Conservation (phyloP, 2,329 filamentous ascomycete genomes). For the Paraphoma sp. region DNA sequence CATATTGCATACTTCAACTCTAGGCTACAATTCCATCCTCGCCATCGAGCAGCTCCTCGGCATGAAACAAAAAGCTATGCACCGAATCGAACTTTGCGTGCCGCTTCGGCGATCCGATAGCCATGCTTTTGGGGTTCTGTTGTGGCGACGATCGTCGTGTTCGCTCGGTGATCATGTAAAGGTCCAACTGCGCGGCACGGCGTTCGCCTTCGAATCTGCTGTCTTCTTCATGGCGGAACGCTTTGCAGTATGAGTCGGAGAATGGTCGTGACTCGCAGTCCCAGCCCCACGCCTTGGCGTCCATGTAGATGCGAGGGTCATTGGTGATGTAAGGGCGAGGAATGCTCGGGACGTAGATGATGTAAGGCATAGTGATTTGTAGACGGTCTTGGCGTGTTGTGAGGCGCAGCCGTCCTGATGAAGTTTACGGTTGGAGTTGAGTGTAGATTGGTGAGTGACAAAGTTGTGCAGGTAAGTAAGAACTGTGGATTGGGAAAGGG, state of each 20-base stretch:
- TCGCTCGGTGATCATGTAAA: not conserved
- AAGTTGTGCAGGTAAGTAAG: no score
- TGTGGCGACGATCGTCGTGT: not conserved
- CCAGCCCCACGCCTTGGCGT: slow-evolving; percentile 21
- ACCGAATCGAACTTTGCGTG: no score
- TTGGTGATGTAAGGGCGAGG: slow-evolving; percentile 27
- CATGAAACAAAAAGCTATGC: no score
- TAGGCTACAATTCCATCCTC: no score
- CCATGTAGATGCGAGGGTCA: slow-evolving; percentile 27
- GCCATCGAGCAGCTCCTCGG: no score
- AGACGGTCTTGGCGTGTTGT: no score
- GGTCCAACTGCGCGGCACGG: slow-evolving; percentile 20
- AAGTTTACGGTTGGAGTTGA: not conserved
- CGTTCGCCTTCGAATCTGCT: slow-evolving; percentile 13
- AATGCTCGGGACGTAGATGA: slow-evolving; percentile 20
- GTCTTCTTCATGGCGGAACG: slow-evolving; percentile 17
- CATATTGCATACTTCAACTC: no score
- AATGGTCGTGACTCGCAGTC: slow-evolving; percentile 23
- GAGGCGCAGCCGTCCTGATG: not conserved
- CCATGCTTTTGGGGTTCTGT: no score
- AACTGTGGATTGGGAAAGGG: no score
- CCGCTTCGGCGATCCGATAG: no score
- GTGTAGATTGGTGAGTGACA: no score
- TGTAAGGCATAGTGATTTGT: slow-evolving; percentile 24
- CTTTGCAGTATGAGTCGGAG: slow-evolving; percentile 20